Percentiles rank a stretch among this genome's conserved stretches.
Conservation (phyloP, 345 rosid genomes). For the Adansonia digitata region DNA sequence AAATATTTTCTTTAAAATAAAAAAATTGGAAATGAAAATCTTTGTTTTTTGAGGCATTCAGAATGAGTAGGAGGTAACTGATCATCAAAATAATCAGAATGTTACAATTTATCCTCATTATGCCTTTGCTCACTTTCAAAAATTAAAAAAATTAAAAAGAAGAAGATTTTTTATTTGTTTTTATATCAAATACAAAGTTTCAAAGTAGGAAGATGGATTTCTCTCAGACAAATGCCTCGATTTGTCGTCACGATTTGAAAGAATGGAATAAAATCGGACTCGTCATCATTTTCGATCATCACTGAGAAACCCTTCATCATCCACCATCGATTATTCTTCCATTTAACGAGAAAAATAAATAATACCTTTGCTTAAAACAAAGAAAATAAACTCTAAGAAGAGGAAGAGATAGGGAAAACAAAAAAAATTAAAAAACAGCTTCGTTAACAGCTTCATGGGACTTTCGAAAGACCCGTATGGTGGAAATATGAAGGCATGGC, state of each 20-base stretch:
- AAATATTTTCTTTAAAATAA: no score
- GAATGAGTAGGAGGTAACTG: slow-evolving; percentile 58
- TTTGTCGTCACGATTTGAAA: slow-evolving; percentile 46
- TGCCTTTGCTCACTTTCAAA: slow-evolving; percentile 17
- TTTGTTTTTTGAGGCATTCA: no score
- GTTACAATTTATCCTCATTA: slow-evolving; percentile 37
- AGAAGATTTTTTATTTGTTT: background rate
- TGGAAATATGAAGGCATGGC: no score
- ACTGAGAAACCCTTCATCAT: slow-evolving; percentile 29
- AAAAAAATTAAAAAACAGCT: no score
- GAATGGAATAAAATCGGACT: slow-evolving; percentile 59
- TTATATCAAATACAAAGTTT: no score
- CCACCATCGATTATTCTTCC: no score
- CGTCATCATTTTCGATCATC: slow-evolving; percentile 60
- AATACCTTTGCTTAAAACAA: background rate
- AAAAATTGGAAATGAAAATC: no score
- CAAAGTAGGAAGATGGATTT: slow-evolving; percentile 13
- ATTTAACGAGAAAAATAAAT: background rate
- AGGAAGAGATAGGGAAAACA: no score
- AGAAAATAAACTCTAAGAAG: no score
- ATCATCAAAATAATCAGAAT: slow-evolving; percentile 33
- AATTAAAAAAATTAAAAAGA: no score
- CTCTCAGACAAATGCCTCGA: slow-evolving; percentile 79
- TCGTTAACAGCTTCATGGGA: no score
- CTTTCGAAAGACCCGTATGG: no score